Conservation (phyloP, 768 basidiomycete genomes). For the Candolleomyces efflorescens region DNA sequence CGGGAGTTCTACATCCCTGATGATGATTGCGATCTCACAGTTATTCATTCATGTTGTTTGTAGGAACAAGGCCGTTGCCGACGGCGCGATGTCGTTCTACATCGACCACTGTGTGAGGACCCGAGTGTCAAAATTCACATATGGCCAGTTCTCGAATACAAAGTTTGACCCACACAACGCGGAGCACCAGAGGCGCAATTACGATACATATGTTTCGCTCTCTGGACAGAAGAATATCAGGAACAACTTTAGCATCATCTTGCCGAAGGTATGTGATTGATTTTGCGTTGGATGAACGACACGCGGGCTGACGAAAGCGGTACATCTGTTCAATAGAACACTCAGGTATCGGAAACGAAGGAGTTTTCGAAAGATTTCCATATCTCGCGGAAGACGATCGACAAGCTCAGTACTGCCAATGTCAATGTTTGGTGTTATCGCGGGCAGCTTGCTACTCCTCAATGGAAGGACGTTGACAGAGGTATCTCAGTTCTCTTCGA, state of each 20-base stretch:
- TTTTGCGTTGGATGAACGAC: neutral
- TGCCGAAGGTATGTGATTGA: slow-evolving; percentile 31
- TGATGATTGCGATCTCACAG: too few relatives aligned
- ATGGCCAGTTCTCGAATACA: slow-evolving; percentile 18
- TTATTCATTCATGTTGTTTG: neutral
- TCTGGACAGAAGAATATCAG: slow-evolving; percentile 37
- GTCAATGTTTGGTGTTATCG: slow-evolving; percentile 11
- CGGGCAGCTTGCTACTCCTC: slow-evolving; percentile 6
- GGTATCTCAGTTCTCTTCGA: neutral
- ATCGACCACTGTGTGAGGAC: slow-evolving; percentile 22
- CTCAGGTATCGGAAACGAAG: slow-evolving; percentile 16
- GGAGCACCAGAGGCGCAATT: slow-evolving; percentile 15
- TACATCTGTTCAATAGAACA: slow-evolving; percentile 12
- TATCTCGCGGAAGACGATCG: slow-evolving; percentile 8
- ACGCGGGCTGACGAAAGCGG: neutral
- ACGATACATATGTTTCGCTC: slow-evolving; percentile 27
- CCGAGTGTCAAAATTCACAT: slow-evolving; percentile 23
- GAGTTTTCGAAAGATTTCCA: slow-evolving; percentile 15
- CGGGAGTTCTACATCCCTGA: neutral
- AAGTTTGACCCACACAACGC: slow-evolving; percentile 12
- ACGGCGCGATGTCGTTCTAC: slow-evolving; percentile 26
- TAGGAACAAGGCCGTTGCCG: slow-evolving; percentile 29
- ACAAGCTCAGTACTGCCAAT: slow-evolving; percentile 8
- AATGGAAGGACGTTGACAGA: slow-evolving; percentile 12
- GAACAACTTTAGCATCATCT: slow-evolving; percentile 38